phyloP scores from a whole-genome alignment of 768 basidiomycete species.

The Kwoniella mangroviensis region DNA sequence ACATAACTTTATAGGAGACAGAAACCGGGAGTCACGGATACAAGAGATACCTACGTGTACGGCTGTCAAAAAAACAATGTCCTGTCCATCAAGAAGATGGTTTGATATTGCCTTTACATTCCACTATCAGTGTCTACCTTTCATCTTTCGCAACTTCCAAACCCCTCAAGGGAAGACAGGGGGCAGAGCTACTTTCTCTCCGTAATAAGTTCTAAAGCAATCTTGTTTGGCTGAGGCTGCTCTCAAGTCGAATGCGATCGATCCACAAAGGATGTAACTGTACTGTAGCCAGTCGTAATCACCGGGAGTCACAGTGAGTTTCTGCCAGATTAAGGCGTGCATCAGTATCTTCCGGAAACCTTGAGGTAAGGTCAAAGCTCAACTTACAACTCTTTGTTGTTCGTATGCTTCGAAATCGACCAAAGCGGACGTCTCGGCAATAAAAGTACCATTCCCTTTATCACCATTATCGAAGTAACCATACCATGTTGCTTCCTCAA shows the following conservation, averaged over 20 bases:
- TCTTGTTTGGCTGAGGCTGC: slow-evolving; percentile 7
- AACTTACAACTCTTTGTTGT: slow-evolving; percentile 11
- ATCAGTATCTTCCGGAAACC: too few species aligned
- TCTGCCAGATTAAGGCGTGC: neutral
- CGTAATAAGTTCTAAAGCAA: slow-evolving; percentile 5
- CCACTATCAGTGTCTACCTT: too few species aligned
- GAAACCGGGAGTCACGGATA: too few species aligned
- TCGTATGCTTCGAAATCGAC: slow-evolving; percentile 9
- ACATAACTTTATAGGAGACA: too few species aligned
- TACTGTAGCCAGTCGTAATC: slow-evolving; percentile 14
- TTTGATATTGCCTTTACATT: too few species aligned
- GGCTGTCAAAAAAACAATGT: too few species aligned
- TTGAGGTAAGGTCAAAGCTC: too few species aligned
- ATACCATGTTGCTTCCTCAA: slow-evolving; percentile 13
- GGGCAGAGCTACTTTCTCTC: slow-evolving; percentile 7
- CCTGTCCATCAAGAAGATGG: too few species aligned
- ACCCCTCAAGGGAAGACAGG: slow-evolving; percentile 1
- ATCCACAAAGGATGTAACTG: slow-evolving; percentile 11
- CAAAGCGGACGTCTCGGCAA: slow-evolving; percentile 1
- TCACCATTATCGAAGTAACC: slow-evolving; percentile 11
- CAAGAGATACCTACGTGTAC: too few species aligned
- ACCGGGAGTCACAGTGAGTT: slow-evolving; percentile 1
- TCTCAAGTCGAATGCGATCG: slow-evolving; percentile 6
- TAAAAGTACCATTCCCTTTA: slow-evolving; percentile 16
- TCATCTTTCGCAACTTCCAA: too few species aligned